These are phyloP conservation scores for Kondoa subrosea DNA, from an alignment of 768 basidiomycete genomes.

Conservation along the genomic window DNA sequence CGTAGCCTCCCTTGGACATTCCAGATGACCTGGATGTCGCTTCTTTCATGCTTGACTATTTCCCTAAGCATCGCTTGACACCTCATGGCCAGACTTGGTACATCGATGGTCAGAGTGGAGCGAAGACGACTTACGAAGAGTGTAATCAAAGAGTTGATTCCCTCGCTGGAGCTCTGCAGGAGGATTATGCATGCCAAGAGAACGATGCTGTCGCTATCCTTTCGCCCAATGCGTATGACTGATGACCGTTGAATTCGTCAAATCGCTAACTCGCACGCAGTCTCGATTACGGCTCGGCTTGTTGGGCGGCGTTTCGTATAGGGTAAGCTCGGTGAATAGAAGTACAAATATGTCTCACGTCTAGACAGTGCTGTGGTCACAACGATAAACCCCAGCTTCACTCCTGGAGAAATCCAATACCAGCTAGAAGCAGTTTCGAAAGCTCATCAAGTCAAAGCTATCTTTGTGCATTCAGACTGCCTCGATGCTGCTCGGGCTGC, in stretches of 20 bases:
- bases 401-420: background rate
- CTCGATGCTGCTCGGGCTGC: background rate
- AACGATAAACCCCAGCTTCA: background rate
- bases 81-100: conserved; percentile 3
- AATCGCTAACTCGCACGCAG: background rate
- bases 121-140: background rate
- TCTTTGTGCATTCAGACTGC: conserved; percentile 1
- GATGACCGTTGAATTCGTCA: background rate
- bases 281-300: background rate
- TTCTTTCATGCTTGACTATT: conserved; percentile 6
- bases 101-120: background rate
- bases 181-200: background rate
- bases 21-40: conserved; percentile 2
- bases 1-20: background rate
- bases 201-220: conserved; percentile 3
- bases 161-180: background rate
- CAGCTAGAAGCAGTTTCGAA: conserved; percentile 2
- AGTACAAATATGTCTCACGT: background rate
- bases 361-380: background rate
- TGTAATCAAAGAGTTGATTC: background rate
- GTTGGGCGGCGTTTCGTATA: conserved; percentile 3
- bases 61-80: background rate
- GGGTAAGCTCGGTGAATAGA: background rate
- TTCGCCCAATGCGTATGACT: background rate
- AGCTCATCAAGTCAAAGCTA: conserved; percentile 4